Base-by-base conservation (phyloP, 2,329 filamentous ascomycete genomes). In the Madurella mycetomatis region DNA sequence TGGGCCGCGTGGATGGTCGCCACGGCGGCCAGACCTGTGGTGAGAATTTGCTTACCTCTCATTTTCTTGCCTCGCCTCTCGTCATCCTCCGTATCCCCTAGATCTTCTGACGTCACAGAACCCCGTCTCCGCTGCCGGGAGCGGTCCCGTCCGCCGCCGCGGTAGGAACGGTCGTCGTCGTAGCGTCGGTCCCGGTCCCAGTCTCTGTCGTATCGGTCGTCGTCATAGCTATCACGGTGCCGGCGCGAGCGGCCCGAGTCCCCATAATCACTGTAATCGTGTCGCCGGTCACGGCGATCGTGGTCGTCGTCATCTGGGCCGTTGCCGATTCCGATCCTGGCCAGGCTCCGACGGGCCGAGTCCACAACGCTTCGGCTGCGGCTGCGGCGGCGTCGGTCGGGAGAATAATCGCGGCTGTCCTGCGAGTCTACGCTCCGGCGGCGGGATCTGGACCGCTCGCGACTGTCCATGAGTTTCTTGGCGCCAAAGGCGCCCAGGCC, bases 291-390 rank as follows among this genome's bases (percentile, higher is more conserved):
- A 60, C 47, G 57, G 62, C 16, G 63, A 25, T 64, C 60, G 9
- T 57, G 55, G 30, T 67, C 65, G 34, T 66, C 64, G 43, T 70
- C 69, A 1, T 71, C 74, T 4, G 76, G 72, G 9, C 70, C 77
- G 51, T 71, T 79, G 49, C 82, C 82, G 34, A 86, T 70, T 46
- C 83, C 83, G 13, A 86, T 72, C 66, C 81, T 84, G 60, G 83
- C 82, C 39, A 86, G 72, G 51, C 82, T 76, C 56, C 81, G 81
- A 53, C 83, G 80, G 17, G 82, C 81, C 50, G 74, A 74, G 65
- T 85, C 82, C 9, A 84, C 82, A n/a, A 86, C 77, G 66, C 83
- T 86, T 57, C 82, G 82, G 72, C 83, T 86, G 59, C 83, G 79
- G 70, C 81, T 80, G 47, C 78, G 75, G 57, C 60, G 69, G 39